phyloP scores from a whole-genome alignment of 1,139 yeast genomes.

The Kodamaea derodonti region DNA sequence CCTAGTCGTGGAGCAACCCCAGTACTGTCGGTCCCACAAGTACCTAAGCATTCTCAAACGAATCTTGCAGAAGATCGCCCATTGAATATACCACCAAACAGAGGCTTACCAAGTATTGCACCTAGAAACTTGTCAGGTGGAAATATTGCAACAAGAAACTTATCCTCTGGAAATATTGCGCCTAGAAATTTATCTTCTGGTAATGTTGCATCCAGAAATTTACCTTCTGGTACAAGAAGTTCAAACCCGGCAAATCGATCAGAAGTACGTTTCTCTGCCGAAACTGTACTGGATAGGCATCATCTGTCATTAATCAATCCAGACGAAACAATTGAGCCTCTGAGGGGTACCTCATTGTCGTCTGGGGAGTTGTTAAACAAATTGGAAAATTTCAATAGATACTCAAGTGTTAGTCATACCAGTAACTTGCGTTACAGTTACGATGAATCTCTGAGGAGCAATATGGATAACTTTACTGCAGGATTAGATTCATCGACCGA shows the following conservation, averaged over 20 bases:
- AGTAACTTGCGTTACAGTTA: constrained; percentile 4
- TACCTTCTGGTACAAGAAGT: too few species aligned
- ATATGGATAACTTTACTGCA: constrained; percentile 21
- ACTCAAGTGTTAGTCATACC: constrained; percentile 7
- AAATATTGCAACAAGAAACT: too few species aligned
- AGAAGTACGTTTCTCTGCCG: constrained; percentile 2
- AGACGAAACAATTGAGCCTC: constrained; percentile 13
- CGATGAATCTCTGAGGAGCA: constrained; percentile 3
- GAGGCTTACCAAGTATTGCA: too few species aligned
- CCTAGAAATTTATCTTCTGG: background rate
- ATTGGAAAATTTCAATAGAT: constrained; percentile 16
- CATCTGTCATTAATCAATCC: constrained; percentile 12
- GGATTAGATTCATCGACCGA: constrained; percentile 25
- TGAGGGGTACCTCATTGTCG: constrained; percentile 21
- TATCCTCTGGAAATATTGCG: too few species aligned
- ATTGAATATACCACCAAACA: too few species aligned
- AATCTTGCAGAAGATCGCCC: too few species aligned
- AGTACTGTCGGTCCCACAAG: background rate
- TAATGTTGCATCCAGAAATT: background rate
- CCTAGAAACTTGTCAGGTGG: too few species aligned
- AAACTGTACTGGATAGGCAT: constrained; percentile 5
- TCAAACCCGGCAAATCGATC: background rate
- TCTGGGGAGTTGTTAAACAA: constrained; percentile 36
- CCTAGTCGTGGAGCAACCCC: background rate
- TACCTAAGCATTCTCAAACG: background rate